phyloP scores from a whole-genome alignment of 345 rosid species.

The sweet orange (Citrus sinensis) region DVS_A1.0 CM039164.1:29361001-29361500 shows the following conservation, averaged over 20 bases:
- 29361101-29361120: constrained; percentile 23
- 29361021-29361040: constrained; percentile 16
- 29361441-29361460: constrained; percentile 20
- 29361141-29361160: constrained; percentile 31
- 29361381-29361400: constrained; percentile 15
- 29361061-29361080: constrained; percentile 1
- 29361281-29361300: constrained; percentile 34
- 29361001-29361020: constrained; percentile 14
- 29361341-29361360: constrained; percentile 35
- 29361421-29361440: constrained; percentile 12
- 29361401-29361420: constrained; percentile 27
- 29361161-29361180: constrained; percentile 40
- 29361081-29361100: constrained; percentile 20
- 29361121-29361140: constrained; percentile 45
- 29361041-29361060: not conserved
- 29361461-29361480: constrained; percentile 32
- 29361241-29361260: constrained; percentile 21
- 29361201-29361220: constrained; percentile 43
- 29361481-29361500: constrained; percentile 33
- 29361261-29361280: constrained; percentile 59
- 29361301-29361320: constrained; percentile 32
- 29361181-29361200: constrained; percentile 26
- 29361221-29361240: constrained; percentile 40
- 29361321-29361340: constrained; percentile 44
- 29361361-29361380: constrained; percentile 18